Conservation (phyloP, 768 basidiomycete genomes). For the Pisolithus microcarpus region DNA sequence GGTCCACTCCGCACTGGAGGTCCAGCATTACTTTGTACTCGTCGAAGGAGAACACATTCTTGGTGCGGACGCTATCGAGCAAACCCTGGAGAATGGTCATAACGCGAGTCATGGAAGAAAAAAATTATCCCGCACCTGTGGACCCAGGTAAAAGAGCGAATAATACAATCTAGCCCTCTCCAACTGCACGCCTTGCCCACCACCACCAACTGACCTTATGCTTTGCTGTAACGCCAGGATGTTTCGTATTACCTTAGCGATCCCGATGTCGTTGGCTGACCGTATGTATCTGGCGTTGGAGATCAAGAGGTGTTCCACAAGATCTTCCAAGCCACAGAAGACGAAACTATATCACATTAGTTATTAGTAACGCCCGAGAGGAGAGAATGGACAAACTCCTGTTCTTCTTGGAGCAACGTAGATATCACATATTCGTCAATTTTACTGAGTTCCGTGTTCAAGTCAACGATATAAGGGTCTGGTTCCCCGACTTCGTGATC, state of each 20-base stretch:
- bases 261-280: constrained; percentile 63
- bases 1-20: constrained; percentile 81
- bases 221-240: constrained; percentile 89
- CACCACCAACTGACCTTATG: constrained; percentile 66
- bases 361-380: neutral
- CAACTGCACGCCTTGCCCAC: constrained; percentile 58
- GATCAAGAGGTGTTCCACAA: constrained; percentile 82
- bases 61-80: constrained; percentile 59
- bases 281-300: constrained; percentile 65
- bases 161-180: constrained; percentile 76
- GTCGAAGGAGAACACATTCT: constrained; percentile 73
- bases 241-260: constrained; percentile 83
- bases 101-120: neutral
- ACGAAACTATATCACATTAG: constrained; percentile 54
- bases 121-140: constrained; percentile 49
- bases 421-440: constrained; percentile 64
- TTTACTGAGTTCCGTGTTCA: constrained; percentile 72
- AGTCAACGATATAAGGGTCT: constrained; percentile 79
- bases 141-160: constrained; percentile 63
- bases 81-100: constrained; percentile 47
- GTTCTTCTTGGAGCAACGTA: constrained; percentile 56
- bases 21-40: constrained; percentile 90
- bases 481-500: constrained; percentile 86
- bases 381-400: constrained; percentile 44
- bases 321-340: constrained; percentile 75